Base-by-base conservation (phyloP, 1,139 yeast species). In the Nadsonia starkeyi-henricii region DNA sequence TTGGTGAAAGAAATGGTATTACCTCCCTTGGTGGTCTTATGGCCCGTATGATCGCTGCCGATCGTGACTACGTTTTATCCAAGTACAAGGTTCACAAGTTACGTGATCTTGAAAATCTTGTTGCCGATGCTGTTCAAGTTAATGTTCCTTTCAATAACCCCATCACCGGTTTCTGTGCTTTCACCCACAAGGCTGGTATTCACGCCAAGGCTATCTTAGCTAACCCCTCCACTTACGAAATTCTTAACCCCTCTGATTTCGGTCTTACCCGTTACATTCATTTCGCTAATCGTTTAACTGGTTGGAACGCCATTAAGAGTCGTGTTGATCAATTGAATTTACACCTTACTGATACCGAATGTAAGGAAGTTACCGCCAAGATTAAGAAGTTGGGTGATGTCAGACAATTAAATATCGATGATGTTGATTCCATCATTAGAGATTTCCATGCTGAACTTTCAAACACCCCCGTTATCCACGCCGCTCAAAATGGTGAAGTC, bases 31-130 rank as follows among this genome's bases (percentile, higher is more conserved):
- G 98, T 64, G 97, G 96, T 48, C 77, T 91, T 63, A 89, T 91
- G 96, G 97, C 97, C 48, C 80, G 97, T 71, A 91, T 91, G 98
- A 88, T 91, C 67, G 95, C 95, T 53, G 96, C 97, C 54, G 95
- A 89, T 70, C 84, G 97, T 64, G 96, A 89, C 61, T 91, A 91
- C 67, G 97, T 89, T 50, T 73, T 89, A 64, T 79, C 93, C 67
- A 91, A 91, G 74, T 91, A 91, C 73, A 91, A 91, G 75, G 74
- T 91, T 59, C 96, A 89, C 72, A 89, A 89, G 75, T 78, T 91
- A 60, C 82, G 97, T 73, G 97, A 91, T 63, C 75, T 91, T 64
- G 98, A 91, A 70, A 86, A 83, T 68, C 74, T 91, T 67, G 96
- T 91, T 53, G 97, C 97, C 48, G 96, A 89, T 56, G 95, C 96